Base-by-base conservation (phyloP, 257 asterid species). In the Buddleja alternifolia region DNA sequence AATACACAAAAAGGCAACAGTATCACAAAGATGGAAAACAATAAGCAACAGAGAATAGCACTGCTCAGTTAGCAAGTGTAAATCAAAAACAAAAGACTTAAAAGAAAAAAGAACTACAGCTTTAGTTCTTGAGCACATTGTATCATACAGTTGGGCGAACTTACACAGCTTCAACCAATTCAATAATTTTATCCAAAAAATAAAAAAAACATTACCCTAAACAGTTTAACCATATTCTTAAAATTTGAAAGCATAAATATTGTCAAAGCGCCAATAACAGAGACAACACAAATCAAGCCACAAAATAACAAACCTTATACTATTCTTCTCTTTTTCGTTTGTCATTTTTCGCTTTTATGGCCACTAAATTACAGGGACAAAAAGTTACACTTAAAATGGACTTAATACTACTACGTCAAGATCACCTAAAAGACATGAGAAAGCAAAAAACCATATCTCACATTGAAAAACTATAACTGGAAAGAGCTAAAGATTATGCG, bases 401-500 rank as follows among this genome's bases (percentile, higher is more conserved):
- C 41, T 29, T 5, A 29, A 67, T 55, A 41, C 19, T 57, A 54
- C 58, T 39, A 60, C 54, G 40, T 51, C 59, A 76, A 76, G 58
- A 64, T 64, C 73, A 59, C 63, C 73, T 63, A 63, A 66, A 69
- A 12, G 57, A 52, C 59, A 15, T 10, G 34, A 19, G 54, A 60
- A 51, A 29, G 63, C 71, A 72, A 72, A 29, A 23, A 29, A 64
- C 50, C 71, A 60, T 21, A 57, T 17, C 73, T 52, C 37, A 44
- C 55, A 67, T 60, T 17, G 44, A 45, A 71, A 60, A 3, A n/a
- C n/a, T n/a, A 20, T 32, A 6, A 37, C 63, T 16, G 53, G 51
- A 60, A 71, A 59, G 24, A 60, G 54, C 32, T n/a, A 37, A 53
- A 23, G 41, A 10, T 62, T 14, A 19, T 42, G 11, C 53, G 52